phyloP scores from a whole-genome alignment of 2,329 filamentous ascomycete species.

The Tolypocladium cylindrosporum region DNA sequence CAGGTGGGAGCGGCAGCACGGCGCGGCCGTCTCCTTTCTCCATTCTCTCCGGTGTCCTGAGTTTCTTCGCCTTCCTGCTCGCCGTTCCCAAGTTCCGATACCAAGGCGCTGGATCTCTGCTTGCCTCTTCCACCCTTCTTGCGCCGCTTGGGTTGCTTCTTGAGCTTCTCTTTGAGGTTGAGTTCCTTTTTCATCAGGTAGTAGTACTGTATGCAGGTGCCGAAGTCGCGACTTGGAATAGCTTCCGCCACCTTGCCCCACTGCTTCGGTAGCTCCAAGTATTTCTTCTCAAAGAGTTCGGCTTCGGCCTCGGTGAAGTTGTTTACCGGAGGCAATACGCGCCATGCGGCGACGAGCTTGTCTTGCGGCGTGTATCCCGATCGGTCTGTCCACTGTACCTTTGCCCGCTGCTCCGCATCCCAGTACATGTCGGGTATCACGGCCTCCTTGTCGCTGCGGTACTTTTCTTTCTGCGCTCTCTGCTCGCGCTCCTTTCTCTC shows the following conservation, averaged over 20 bases:
- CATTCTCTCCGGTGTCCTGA: slow-evolving; percentile 47
- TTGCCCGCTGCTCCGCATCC: slow-evolving; percentile 47
- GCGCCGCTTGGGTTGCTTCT: slow-evolving; percentile 49
- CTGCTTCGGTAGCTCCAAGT: slow-evolving; percentile 69
- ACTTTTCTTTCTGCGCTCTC: slow-evolving; percentile 55
- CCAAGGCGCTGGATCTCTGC: slow-evolving; percentile 52
- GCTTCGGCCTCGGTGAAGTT: slow-evolving; percentile 67
- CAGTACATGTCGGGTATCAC: slow-evolving; percentile 62
- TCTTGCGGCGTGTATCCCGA: slow-evolving; percentile 56
- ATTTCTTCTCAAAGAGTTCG: slow-evolving; percentile 61
- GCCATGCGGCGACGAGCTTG: slow-evolving; percentile 58
- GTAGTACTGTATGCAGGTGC: slow-evolving; percentile 77
- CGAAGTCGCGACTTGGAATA: slow-evolving; percentile 59
- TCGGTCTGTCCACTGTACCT: slow-evolving; percentile 52
- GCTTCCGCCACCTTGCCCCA: slow-evolving; percentile 69
- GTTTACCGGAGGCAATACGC: slow-evolving; percentile 61
- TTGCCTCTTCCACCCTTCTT: slow-evolving; percentile 48
- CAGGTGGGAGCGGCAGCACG: slow-evolving; percentile 63
- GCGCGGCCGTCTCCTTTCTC: slow-evolving; percentile 50
- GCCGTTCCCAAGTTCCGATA: slow-evolving; percentile 54
- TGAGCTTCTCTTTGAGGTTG: slow-evolving; percentile 68
- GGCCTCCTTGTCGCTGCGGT: slow-evolving; percentile 68
- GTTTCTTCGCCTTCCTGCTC: slow-evolving; percentile 47
- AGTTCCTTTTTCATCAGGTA: slow-evolving; percentile 69
- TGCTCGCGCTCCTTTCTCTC: slow-evolving; percentile 59